phyloP scores from a whole-genome alignment of 106 monocot species.

The Acorus gramineus region DNA sequence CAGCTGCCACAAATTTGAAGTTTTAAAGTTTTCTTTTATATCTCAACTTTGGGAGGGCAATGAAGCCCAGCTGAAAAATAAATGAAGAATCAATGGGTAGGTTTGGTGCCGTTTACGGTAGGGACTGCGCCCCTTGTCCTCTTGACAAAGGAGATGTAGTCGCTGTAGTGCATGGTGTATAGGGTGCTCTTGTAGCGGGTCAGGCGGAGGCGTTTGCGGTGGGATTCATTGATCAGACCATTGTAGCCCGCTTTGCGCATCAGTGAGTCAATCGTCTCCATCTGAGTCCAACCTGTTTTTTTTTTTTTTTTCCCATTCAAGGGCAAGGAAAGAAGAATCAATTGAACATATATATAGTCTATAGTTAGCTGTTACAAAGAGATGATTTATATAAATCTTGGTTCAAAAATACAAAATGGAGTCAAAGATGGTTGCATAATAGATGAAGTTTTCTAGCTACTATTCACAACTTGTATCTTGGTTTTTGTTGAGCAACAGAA shows the following conservation, averaged over 20 bases:
- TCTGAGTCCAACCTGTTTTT: slow-evolving; percentile 72
- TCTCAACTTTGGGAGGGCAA: background rate
- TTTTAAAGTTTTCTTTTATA: too few species aligned
- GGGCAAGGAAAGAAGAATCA: too few species aligned
- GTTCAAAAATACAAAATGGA: too few species aligned
- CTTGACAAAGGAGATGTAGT: slow-evolving; percentile 66
- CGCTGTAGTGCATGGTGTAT: slow-evolving; percentile 74
- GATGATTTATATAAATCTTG: too few species aligned
- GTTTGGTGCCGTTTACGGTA: slow-evolving; percentile 35
- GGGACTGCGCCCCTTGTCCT: slow-evolving; percentile 41
- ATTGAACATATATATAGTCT: too few species aligned
- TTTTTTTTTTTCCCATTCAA: too few species aligned
- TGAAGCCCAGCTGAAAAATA: slow-evolving; percentile 3
- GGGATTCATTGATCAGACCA: slow-evolving; percentile 58
- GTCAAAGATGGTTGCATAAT: too few species aligned
- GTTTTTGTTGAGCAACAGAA: too few species aligned
- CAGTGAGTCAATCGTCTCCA: slow-evolving; percentile 80
- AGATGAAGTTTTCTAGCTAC: too few species aligned
- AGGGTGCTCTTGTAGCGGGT: slow-evolving; percentile 93
- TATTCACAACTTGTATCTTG: too few species aligned
- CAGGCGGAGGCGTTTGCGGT: slow-evolving; percentile 48
- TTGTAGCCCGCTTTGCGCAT: slow-evolving; percentile 94
- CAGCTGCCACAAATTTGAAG: slow-evolving; percentile 6
- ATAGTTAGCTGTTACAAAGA: too few species aligned
- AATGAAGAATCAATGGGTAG: slow-evolving; percentile 33